Base-by-base conservation (phyloP, 139 green algal genomes). In the Tetradesmus obliquus region DNA sequence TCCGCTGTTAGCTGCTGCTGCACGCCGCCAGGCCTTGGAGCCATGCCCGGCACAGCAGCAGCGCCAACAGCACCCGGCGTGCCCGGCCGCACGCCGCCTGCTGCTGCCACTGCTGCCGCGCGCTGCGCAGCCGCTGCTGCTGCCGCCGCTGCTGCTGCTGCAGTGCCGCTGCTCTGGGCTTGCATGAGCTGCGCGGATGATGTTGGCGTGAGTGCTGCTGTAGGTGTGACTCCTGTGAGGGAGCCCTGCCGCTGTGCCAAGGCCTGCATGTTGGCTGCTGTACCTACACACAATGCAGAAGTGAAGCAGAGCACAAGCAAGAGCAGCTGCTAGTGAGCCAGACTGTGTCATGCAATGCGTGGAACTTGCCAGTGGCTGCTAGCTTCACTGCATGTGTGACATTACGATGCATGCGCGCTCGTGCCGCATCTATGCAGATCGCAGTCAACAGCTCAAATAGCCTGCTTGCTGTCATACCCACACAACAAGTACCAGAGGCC, bases 161-260 rank as follows among this genome's bases (percentile, higher is more conserved):
- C 17, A 74, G 82, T 17, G 19, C 54, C 54, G 32, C 24, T 88
- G 84, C 4, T 19, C 15, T 82, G 62, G 2, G 15, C 15, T 53
- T 89, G 84, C 84, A 88, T 82, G 62, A 89, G 62, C 66, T 89
- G 85, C 17, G 85, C 62, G 2, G 85, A 89, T 15, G 85, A 82
- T 3, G 66, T 51, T 51, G 62, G 85, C 12, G 85, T 55, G 1
- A 82, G 45, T 45, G 55, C 60, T 15, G 62, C 84, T 3, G n/a
- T 24, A 51, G 84, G 22, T 17, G 54, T 13, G n/a, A 10, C 55
- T 12, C 57, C 58, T 60, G 84, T 22, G 5, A 88, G 60, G 3
- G 85, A 89, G 71, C 32, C 66, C 0, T 62, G 32, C 66, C 85
- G 53, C 62, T 89, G 85, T 9, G 66, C 66, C 85, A 89, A 45